Evolutionary conservation across 768 basidiomycete species (phyloP).

Genomic region (Xerocomellus dryophilus): DNA sequence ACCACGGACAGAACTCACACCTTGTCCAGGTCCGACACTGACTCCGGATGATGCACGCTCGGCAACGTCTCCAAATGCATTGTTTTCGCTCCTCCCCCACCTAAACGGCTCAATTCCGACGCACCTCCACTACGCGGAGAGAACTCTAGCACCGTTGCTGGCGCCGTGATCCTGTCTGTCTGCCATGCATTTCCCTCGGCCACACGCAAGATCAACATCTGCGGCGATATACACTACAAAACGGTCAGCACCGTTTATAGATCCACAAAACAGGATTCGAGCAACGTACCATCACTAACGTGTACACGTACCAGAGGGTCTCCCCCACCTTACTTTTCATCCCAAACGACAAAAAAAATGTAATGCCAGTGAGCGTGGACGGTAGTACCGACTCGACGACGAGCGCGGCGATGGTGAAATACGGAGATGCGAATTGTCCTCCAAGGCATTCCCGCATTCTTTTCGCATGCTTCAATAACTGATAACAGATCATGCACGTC

Average conservation of each 20-base stretch:
- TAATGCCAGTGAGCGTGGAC: constrained; percentile 4
- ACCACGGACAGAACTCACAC: too few species aligned
- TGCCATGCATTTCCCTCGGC: background rate
- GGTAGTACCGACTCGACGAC: constrained; percentile 13
- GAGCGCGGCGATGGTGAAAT: constrained; percentile 1
- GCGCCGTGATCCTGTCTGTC: background rate
- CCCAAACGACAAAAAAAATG: constrained; percentile 1
- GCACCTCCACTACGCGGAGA: too few species aligned
- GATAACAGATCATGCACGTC: constrained; percentile 8
- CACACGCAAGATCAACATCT: background rate
- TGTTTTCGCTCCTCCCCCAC: too few species aligned
- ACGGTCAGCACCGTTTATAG: background rate
- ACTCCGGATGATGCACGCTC: too few species aligned
- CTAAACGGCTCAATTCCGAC: too few species aligned
- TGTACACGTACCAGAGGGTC: background rate
- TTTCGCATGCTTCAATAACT: background rate
- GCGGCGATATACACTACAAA: background rate
- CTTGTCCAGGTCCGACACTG: too few species aligned
- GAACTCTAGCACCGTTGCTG: too few species aligned
- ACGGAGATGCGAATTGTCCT: background rate
- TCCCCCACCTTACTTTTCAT: background rate
- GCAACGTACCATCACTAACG: constrained; percentile 5
- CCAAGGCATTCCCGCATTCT: constrained; percentile 1
- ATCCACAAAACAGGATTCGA: background rate
- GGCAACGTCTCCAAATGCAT: too few species aligned